These are phyloP conservation scores for Rubia peregrina DNA, from an alignment of 305 asterid species.

Conservation along the genomic window DNA sequence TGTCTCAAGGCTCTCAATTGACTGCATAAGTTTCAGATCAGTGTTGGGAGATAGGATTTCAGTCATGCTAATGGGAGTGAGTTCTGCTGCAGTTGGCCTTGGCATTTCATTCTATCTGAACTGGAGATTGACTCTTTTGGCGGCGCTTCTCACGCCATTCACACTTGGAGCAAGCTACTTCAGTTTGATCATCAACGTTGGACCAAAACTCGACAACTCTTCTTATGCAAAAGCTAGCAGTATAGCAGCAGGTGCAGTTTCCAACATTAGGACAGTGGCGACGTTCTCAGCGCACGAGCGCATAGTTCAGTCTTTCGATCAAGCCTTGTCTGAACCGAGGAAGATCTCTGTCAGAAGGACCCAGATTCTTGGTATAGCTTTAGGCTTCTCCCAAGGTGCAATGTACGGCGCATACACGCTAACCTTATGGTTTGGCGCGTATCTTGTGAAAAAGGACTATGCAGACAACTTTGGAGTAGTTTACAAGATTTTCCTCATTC, in stretches of 20 bases:
- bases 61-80: conserved; percentile 62
- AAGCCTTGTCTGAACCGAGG: conserved; percentile 51
- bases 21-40: conserved; percentile 50
- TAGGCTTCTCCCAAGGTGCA: conserved; percentile 66
- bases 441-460: conserved; percentile 41
- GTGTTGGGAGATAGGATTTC: conserved; percentile 71
- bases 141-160: conserved; percentile 63
- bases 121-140: conserved; percentile 63
- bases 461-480: conserved; percentile 51
- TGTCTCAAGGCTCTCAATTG: conserved; percentile 57
- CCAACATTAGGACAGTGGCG: conserved; percentile 72
- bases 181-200: conserved; percentile 61
- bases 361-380: conserved; percentile 54
- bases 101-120: conserved; percentile 50
- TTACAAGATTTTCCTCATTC: conserved; percentile 77
- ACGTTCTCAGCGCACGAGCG: conserved; percentile 66
- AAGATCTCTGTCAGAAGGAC: conserved; percentile 43
- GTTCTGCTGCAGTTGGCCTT: conserved; percentile 77
- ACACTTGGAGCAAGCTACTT: conserved; percentile 76
- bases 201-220: conserved; percentile 58
- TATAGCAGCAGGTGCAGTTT: conserved; percentile 72
- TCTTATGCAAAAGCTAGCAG: conserved; percentile 64
- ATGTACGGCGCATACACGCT: conserved; percentile 79
- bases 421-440: conserved; percentile 65
- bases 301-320: conserved; percentile 53